phyloP scores from a whole-genome alignment of 306 rosid genomes.

The Chamaecrista fasciculata region DNA sequence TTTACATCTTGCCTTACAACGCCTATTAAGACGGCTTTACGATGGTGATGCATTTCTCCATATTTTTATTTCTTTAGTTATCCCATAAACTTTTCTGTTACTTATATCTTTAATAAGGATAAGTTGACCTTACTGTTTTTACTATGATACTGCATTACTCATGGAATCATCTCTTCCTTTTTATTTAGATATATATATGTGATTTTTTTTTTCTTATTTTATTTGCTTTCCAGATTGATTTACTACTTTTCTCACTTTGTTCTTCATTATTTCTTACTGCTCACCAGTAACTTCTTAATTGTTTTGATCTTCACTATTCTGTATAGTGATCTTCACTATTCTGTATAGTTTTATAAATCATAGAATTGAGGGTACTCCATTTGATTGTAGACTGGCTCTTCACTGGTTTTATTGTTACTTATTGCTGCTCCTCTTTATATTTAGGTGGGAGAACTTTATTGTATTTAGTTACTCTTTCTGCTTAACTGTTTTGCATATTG shows the following conservation, averaged over 20 bases:
- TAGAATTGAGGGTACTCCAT: background rate
- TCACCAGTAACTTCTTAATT: too few species aligned
- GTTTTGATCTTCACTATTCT: too few species aligned
- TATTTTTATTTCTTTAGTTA: constrained; percentile 19
- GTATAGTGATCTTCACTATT: too few species aligned
- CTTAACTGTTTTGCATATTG: background rate
- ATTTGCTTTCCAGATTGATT: background rate
- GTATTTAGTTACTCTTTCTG: background rate
- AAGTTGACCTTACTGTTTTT: background rate
- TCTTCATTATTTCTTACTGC: background rate
- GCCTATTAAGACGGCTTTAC: constrained; percentile 96
- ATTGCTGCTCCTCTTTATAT: background rate
- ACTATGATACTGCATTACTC: background rate
- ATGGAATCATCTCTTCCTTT: too few species aligned
- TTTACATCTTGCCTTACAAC: constrained; percentile 98
- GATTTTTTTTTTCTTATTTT: background rate
- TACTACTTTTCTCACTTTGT: background rate
- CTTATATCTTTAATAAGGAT: background rate
- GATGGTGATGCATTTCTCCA: constrained; percentile 68
- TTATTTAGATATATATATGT: too few species aligned
- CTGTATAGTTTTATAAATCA: background rate
- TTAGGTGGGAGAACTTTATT: background rate
- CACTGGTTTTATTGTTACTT: background rate
- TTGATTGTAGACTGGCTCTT: background rate
- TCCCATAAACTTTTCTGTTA: background rate